A percentile compares a stretch with the other conserved stretches of the same genome.
These are phyloP conservation scores for Aurinia saxatilis DNA, from an alignment of 345 rosid species.

Conservation along the genomic window DNA sequence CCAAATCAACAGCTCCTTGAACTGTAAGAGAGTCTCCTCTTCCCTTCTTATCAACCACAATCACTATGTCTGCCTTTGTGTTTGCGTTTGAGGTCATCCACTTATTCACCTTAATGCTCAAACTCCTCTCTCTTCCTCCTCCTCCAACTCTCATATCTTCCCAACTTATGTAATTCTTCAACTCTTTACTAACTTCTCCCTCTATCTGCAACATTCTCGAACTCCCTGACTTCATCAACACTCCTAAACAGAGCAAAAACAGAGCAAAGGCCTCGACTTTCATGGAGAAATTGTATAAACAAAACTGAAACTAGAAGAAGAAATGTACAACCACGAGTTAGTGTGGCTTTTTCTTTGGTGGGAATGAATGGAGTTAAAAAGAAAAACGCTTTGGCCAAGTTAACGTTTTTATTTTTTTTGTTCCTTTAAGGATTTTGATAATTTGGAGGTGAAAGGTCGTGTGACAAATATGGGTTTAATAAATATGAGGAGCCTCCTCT, in stretches of 20 bases:
- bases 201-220: slow-evolving; percentile 9
- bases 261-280: slow-evolving; percentile 18
- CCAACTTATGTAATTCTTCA: slow-evolving; percentile 50
- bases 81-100: slow-evolving; percentile 3
- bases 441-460: slow-evolving; percentile 35
- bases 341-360: slow-evolving; percentile 8
- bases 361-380: slow-evolving; percentile 10
- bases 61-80: slow-evolving; percentile 35
- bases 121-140: neutral
- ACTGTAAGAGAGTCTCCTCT: slow-evolving; percentile 65
- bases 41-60: slow-evolving; percentile 66
- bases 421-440: neutral
- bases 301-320: slow-evolving; percentile 3
- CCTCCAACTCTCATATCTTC: slow-evolving; percentile 57
- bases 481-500: slow-evolving; percentile 57
- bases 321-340: neutral
- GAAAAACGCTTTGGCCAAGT: slow-evolving; percentile 13
- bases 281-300: slow-evolving; percentile 12
- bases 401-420: slow-evolving; percentile 5
- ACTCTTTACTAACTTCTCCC: neutral
- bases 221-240: neutral
- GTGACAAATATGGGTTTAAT: slow-evolving; percentile 46
- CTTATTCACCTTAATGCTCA: slow-evolving; percentile 9
- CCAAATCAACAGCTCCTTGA: slow-evolving; percentile 90
- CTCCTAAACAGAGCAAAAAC: slow-evolving; percentile 13